phyloP scores from a whole-genome alignment of 139 green algal genomes.

The Edaphochlamys debaryana region DNA sequence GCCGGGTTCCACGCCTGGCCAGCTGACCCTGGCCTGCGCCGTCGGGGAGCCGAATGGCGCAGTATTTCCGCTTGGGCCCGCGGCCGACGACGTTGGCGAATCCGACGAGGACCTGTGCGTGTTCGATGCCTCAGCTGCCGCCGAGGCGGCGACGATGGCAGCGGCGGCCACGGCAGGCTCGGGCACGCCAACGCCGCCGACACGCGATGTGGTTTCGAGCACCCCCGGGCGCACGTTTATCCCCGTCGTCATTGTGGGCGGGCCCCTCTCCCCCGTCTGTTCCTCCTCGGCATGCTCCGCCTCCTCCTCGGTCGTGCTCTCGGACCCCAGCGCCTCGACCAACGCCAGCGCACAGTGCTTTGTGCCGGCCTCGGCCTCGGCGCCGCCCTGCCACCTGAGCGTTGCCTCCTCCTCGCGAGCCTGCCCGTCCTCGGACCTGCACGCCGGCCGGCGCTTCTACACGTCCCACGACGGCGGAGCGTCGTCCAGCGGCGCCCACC shows the following conservation, averaged over 20 bases:
- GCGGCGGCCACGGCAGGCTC: too few species aligned
- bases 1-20: too few species aligned
- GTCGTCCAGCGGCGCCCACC: neutral
- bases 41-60: too few species aligned
- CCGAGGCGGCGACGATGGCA: too few species aligned
- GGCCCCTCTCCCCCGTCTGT: neutral
- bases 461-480: neutral
- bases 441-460: neutral
- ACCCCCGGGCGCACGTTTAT: too few species aligned
- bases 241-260: too few species aligned
- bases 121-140: neutral
- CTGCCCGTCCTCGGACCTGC: too few species aligned
- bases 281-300: conserved; percentile 4
- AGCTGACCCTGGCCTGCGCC: too few species aligned
- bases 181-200: too few species aligned
- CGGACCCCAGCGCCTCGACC: neutral
- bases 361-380: neutral
- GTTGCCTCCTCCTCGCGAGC: too few species aligned
- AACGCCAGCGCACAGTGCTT: neutral
- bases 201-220: too few species aligned
- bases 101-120: neutral
- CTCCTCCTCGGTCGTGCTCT: neutral
- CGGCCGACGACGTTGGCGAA: neutral
- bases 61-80: too few species aligned
- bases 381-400: neutral